These are phyloP conservation scores for Fusarium robinianum DNA, from an alignment of 2,329 filamentous ascomycete species.

Conservation along the genomic window DNA sequence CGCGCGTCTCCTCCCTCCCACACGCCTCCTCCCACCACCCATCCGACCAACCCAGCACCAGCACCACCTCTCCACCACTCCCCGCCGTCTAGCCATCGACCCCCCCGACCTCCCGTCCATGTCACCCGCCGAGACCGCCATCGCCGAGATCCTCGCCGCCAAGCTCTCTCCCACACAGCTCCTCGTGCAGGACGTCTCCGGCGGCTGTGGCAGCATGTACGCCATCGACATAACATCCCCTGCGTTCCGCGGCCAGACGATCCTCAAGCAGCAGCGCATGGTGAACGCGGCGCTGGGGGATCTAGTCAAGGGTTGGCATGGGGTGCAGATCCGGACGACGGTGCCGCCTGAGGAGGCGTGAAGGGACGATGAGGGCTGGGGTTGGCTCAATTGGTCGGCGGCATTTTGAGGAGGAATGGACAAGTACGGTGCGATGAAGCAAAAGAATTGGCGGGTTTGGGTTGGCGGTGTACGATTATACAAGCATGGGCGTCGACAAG, in stretches of 20 bases:
- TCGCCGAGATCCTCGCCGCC: slow-evolving; percentile 58
- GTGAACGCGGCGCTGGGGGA: slow-evolving; percentile 77
- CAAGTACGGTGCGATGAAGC: too few relatives aligned
- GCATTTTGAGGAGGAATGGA: too few relatives aligned
- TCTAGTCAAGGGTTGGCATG: slow-evolving; percentile 80
- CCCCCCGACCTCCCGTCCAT: slow-evolving; percentile 37
- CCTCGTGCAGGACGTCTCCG: slow-evolving; percentile 77
- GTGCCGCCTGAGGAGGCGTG: slow-evolving; percentile 39
- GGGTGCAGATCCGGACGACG: slow-evolving; percentile 77
- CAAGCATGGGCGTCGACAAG: too few relatives aligned
- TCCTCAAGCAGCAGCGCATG: slow-evolving; percentile 82
- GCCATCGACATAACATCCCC: slow-evolving; percentile 76
- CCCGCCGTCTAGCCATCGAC: slow-evolving; percentile 14
- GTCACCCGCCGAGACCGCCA: slow-evolving; percentile 59
- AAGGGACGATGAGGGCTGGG: too few relatives aligned
- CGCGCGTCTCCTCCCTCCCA: slow-evolving; percentile 15
- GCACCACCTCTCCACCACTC: slow-evolving; percentile 12
- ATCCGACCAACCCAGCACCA: too few relatives aligned
- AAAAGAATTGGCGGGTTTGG: too few relatives aligned
- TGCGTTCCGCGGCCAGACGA: slow-evolving; percentile 69
- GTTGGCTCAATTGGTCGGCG: too few relatives aligned
- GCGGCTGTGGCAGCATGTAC: slow-evolving; percentile 88
- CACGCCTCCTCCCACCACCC: slow-evolving; percentile 19
- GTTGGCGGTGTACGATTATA: too few relatives aligned
- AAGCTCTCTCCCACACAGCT: slow-evolving; percentile 58